phyloP scores from a whole-genome alignment of 257 asterid species.

The Thymus mandschuricus region DNA sequence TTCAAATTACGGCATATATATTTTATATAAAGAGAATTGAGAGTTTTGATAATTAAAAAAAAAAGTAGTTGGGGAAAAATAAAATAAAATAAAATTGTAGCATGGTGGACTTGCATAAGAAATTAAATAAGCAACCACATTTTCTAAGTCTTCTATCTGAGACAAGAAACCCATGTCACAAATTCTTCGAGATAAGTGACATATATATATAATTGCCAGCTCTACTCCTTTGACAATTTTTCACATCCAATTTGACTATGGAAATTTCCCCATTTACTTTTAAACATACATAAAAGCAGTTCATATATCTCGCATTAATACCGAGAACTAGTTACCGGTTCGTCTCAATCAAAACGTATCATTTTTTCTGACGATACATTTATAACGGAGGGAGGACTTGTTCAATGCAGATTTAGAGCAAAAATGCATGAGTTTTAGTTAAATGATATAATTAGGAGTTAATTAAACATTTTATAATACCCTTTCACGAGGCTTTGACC shows the following conservation, averaged over 20 bases:
- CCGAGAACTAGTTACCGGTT: no score
- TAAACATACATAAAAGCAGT: no score
- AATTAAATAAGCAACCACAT: slow-evolving; percentile 5
- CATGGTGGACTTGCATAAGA: slow-evolving; percentile 25
- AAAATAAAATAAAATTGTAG: slow-evolving; percentile 6
- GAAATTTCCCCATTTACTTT: not conserved
- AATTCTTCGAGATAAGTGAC: slow-evolving; percentile 23
- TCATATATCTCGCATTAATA: no score
- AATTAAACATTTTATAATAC: no score
- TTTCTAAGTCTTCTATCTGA: slow-evolving; percentile 25
- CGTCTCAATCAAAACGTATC: no score
- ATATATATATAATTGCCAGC: slow-evolving; percentile 9
- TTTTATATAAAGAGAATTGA: not conserved
- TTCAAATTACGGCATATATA: not conserved
- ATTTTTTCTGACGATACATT: no score
- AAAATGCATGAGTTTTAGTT: no score
- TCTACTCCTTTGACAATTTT: slow-evolving; percentile 13
- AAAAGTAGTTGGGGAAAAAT: not conserved
- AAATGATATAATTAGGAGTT: no score
- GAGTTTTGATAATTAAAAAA: no score
- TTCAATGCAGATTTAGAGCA: no score
- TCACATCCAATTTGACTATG: not conserved
- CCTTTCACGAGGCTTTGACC: slow-evolving; percentile 50
- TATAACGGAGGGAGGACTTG: no score
- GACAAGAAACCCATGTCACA: slow-evolving; percentile 25